Conservation (phyloP, 768 basidiomycete genomes). For the Suillus subalutaceus region DNA sequence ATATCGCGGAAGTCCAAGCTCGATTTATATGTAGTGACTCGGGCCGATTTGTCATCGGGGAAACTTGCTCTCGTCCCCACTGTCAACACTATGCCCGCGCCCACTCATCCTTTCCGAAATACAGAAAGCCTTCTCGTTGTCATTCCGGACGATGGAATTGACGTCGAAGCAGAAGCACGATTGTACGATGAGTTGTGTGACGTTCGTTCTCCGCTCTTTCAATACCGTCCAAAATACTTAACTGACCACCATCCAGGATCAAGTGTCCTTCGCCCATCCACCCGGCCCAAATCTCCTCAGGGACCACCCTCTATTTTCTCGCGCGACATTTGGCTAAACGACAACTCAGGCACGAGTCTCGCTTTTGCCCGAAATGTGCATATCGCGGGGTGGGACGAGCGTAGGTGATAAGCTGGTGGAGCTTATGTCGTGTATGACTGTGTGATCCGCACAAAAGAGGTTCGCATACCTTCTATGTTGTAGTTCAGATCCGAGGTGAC, state of each 20-base stretch:
- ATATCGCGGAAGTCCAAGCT: too few relatives aligned
- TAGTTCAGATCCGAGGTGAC: background rate
- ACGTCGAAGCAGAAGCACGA: constrained; percentile 67
- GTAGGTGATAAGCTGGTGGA: constrained; percentile 66
- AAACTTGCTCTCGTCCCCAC: background rate
- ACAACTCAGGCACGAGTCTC: constrained; percentile 54
- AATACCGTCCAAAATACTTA: background rate
- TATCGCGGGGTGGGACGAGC: constrained; percentile 72
- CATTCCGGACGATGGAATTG: constrained; percentile 53
- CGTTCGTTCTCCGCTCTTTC: constrained; percentile 30
- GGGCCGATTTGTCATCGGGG: background rate
- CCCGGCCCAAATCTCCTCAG: constrained; percentile 27
- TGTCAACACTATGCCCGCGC: constrained; percentile 12
- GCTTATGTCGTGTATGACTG: constrained; percentile 78
- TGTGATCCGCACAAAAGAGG: constrained; percentile 67
- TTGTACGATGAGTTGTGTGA: constrained; percentile 68
- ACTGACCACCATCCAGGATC: constrained; percentile 17
- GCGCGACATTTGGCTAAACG: constrained; percentile 69
- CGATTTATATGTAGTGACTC: too few relatives aligned
- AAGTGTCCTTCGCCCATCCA: constrained; percentile 16
- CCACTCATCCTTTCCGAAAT: constrained; percentile 49
- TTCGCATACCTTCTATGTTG: constrained; percentile 15
- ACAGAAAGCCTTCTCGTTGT: constrained; percentile 53
- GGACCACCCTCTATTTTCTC: constrained; percentile 61
- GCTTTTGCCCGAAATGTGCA: constrained; percentile 67